Base-by-base conservation (phyloP, 352 stramenopile genomes). In the Globisporangium okanoganense region DNA sequence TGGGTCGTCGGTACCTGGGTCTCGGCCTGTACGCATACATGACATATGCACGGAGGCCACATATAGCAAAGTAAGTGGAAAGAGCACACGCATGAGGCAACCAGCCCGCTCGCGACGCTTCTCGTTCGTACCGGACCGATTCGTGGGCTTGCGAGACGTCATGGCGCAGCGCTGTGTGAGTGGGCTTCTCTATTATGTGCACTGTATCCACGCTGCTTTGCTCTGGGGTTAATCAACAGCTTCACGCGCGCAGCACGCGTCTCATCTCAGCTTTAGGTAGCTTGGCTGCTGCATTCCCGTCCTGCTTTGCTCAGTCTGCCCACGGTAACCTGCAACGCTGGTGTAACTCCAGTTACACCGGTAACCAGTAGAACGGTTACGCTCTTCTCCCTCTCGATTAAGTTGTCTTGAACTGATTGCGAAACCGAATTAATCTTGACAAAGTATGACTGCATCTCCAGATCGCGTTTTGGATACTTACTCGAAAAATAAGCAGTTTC, bases 71-170 rank as follows among this genome's bases (percentile, higher is more conserved):
- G 3, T 33, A 33, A 33, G n/a, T n/a, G n/a, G n/a, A n/a, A n/a
- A n/a, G n/a, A n/a, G n/a, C n/a, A n/a, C n/a, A n/a, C n/a, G n/a
- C n/a, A n/a, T n/a, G n/a, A n/a, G n/a, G n/a, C n/a, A n/a, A n/a
- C n/a, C n/a, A n/a, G n/a, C n/a, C n/a, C n/a, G n/a, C 29, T 33
- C 40, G 27, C 4, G 13, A 35, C 31, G 24, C 18, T 49, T 12
- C 16, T 52, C 40, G 14, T 16, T 52, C 38, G 41, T 29, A 65
- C 59, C 58, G 5, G 36, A 56, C 14, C 47, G 48, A 5, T 57
- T 36, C 45, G 47, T 47, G 16, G 43, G 13, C 43, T 62, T 62
- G 56, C 56, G 56, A n/a, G 43, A 62, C 20, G 43, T 29, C 56
- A 62, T 62, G 29, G 5, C 2, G 12, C 16, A 24, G n/a, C 2